A percentile compares a stretch with the other conserved stretches of the same genome.
Conservation (phyloP, 306 rosid genomes). For the Dicorynia guianensis region DNA sequence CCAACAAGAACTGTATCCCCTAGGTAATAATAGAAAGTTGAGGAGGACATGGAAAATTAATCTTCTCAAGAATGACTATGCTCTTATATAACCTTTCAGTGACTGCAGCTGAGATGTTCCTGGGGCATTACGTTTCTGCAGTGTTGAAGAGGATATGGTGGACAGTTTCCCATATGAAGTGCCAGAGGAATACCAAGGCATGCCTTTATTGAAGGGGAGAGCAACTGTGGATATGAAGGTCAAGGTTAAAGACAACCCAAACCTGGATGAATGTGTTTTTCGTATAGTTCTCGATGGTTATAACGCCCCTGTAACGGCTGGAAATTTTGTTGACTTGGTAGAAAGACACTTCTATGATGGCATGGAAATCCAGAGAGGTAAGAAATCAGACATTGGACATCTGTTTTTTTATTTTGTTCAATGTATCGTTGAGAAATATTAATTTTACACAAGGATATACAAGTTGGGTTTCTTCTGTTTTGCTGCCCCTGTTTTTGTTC, state of each 20-base stretch:
- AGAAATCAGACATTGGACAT: conserved; percentile 29
- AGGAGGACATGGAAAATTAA: conserved; percentile 56
- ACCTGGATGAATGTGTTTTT: conserved; percentile 77
- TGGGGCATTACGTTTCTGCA: conserved; percentile 99
- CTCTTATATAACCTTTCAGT: conserved; percentile 96
- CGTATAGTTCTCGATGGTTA: conserved; percentile 95
- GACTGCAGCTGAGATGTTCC: conserved; percentile 99
- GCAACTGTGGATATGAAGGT: conserved; percentile 99
- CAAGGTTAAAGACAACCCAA: conserved; percentile 96
- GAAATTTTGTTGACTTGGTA: conserved; percentile 93
- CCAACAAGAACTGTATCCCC: conserved; percentile 36
- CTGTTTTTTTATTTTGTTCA: neutral
- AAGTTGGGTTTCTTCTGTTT: conserved; percentile 2
- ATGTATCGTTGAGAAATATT: neutral
- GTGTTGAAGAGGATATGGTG: conserved; percentile 99
- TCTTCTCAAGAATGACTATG: conserved; percentile 58
- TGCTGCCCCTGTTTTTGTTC: conserved; percentile 15
- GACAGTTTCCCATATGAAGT: conserved; percentile 93
- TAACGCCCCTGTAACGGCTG: conserved; percentile 93
- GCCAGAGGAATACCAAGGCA: conserved; percentile 79
- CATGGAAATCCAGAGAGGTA: conserved; percentile 99
- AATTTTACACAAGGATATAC: conserved; percentile 12
- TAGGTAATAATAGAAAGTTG: conserved; percentile 39
- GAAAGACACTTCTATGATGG: conserved; percentile 93
- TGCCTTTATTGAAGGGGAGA: conserved; percentile 95